A percentile compares a stretch with the other conserved stretches of the same genome.
Evolutionary conservation across 371 early-diverging fungal species (phyloP).

Genomic region (Mortierella sp.): DNA sequence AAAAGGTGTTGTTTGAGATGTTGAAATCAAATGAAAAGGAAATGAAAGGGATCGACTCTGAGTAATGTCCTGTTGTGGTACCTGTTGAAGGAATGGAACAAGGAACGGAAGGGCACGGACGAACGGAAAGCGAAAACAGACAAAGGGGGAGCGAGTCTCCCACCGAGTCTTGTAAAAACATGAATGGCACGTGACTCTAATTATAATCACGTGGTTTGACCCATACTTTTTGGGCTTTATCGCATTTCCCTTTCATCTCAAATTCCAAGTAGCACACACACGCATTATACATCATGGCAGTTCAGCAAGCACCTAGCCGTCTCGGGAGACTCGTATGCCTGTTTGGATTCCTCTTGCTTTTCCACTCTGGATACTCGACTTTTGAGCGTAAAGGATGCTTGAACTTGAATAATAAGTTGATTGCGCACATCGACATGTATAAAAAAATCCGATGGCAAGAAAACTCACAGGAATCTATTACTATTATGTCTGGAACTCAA

Average conservation of each 20-base stretch:
- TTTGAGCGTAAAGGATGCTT: constrained; percentile 70
- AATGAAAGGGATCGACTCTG: constrained; percentile 1
- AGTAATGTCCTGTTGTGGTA: not conserved
- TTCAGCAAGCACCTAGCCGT: constrained; percentile 49
- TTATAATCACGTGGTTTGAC: not conserved
- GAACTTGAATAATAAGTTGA: not conserved
- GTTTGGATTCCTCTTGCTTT: constrained; percentile 66
- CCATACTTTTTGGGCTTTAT: no score
- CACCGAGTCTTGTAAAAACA: no score
- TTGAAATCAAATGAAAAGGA: not conserved
- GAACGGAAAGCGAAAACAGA: not conserved
- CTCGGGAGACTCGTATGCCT: constrained; percentile 65
- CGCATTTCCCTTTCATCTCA: not conserved
- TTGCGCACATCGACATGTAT: not conserved
- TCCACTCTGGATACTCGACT: constrained; percentile 77
- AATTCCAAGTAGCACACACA: not conserved
- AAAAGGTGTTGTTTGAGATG: not conserved
- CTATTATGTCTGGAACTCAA: not conserved
- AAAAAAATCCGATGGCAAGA: not conserved
- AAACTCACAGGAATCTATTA: not conserved
- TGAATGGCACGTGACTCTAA: not conserved
- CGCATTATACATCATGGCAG: constrained; percentile 41
- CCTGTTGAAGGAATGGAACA: constrained; percentile 1
- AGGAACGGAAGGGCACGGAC: constrained; percentile 19
- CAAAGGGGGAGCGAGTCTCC: not conserved